These are phyloP conservation scores for Dactylellina drechsleri DNA, from an alignment of 2,329 filamentous ascomycete species.

Conservation along the genomic window DNA sequence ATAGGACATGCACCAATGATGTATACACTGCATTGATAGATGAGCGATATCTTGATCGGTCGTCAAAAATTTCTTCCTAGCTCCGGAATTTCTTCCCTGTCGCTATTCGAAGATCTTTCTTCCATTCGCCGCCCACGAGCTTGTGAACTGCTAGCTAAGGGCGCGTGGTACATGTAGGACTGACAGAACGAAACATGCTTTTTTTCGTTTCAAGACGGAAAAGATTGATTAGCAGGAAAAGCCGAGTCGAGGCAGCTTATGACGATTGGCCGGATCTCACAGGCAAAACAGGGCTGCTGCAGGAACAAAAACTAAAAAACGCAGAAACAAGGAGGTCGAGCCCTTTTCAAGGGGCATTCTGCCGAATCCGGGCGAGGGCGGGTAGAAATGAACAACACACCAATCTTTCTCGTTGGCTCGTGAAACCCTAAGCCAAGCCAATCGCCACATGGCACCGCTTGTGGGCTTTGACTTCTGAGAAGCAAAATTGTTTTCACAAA, in stretches of 20 bases:
- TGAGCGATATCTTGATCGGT: conserved; percentile 19
- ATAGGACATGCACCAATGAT: too few relatives aligned
- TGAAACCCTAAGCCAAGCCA: conserved; percentile 25
- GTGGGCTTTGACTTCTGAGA: too few relatives aligned
- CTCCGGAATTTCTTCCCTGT: conserved; percentile 13
- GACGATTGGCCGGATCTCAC: conserved; percentile 35
- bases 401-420: conserved; percentile 11
- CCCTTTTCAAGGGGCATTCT: conserved; percentile 22
- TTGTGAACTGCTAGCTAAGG: not conserved
- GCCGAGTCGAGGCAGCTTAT: conserved; percentile 42
- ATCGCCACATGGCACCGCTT: conserved; percentile 30
- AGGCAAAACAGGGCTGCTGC: conserved; percentile 48
- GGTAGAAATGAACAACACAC: conserved; percentile 39
- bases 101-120: too few relatives aligned
- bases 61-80: conserved; percentile 16
- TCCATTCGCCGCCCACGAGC: too few relatives aligned
- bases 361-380: conserved; percentile 31
- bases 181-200: conserved; percentile 14
- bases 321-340: conserved; percentile 36
- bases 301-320: conserved; percentile 34
- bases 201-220: conserved; percentile 14
- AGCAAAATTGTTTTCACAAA: too few relatives aligned
- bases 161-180: conserved; percentile 22
- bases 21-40: too few relatives aligned
- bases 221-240: conserved; percentile 23